Conservation (phyloP, 1,284 basidiomycete species). For the Pseudozyma tsukubaensis region DNA sequence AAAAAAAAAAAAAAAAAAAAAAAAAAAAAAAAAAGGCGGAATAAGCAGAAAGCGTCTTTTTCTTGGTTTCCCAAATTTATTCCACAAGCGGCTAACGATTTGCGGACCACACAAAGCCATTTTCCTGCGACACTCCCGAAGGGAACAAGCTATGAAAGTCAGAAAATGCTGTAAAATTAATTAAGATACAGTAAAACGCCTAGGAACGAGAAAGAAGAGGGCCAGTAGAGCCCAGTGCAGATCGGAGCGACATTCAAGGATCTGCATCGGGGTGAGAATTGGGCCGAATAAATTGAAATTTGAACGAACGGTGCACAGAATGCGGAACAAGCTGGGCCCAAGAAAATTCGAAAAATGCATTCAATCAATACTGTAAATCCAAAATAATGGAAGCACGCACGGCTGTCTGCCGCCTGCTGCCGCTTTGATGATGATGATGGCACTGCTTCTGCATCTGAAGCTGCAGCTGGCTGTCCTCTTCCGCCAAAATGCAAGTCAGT, state of each 20-base stretch:
- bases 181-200: too few relatives aligned
- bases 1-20: slow-evolving; percentile 3
- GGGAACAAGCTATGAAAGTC: not conserved
- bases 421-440: too few relatives aligned
- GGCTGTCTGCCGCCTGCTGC: too few relatives aligned
- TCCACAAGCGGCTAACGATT: slow-evolving; percentile 14
- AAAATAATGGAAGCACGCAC: not conserved
- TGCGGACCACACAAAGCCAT: too few relatives aligned
- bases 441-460: too few relatives aligned
- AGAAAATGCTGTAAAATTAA: not conserved
- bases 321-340: not conserved
- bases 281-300: not conserved
- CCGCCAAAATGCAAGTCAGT: too few relatives aligned
- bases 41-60: not conserved
- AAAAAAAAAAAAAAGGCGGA: slow-evolving; percentile 1
- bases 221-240: too few relatives aligned
- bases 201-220: too few relatives aligned
- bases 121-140: not conserved
- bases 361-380: not conserved
- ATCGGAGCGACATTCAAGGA: not conserved
- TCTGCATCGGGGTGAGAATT: slow-evolving; percentile 14
- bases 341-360: too few relatives aligned
- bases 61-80: too few relatives aligned
- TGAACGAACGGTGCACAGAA: not conserved
- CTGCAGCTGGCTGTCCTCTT: too few relatives aligned